Evolutionary conservation across 2,329 filamentous ascomycete species (phyloP), one percentile per base, ranked within the genome.

Genomic region (Fusarium sp.): DNA sequence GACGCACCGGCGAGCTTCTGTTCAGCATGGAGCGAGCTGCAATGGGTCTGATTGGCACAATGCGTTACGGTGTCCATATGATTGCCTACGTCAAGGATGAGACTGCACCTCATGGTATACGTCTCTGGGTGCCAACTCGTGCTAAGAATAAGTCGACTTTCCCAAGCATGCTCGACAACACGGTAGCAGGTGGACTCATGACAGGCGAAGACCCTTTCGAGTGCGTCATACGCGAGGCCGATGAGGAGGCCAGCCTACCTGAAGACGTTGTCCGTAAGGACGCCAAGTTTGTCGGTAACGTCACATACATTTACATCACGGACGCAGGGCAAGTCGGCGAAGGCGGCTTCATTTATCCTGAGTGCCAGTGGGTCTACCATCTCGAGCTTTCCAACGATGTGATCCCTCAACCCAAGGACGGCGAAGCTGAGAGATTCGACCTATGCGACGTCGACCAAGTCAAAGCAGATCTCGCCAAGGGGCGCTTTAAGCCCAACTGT

Each of bases 401-500:
- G 6, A 82, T 88, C 36, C 94, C 92, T 14, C 87, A 86, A 76
- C 95, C 95, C 18, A 91, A 92, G 61, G 96, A 99, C 78, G 90
- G 91, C 54, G 96, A 99, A 82, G 96, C 97, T 6, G 93, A 94
- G 75, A 88, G 89, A 65, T 98, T 98, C 78, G 87, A 89, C 76
- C 84, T 98, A 60, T 90, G 89, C 87, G 90, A 86, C 2, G 85
- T 98, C 40, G 88, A 92, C n/a, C 87, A 97, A 79, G 88, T 97
- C 44, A 87, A 90, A 78, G 83, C 85, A 59, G 89, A 91, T 44
- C 82, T 99, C 75, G 86, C 85, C 17, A 82, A 84, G 53, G 93
- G 92, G 15, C 87, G 91, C 72, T 99, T 95, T 84, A 99, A 99
- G 84, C 92, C 95, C 3, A 98, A 98, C 78, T 98, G 95, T 79